Conservation (phyloP, 2,329 filamentous ascomycete genomes). For the Ascocoryne sarcoides region DNA sequence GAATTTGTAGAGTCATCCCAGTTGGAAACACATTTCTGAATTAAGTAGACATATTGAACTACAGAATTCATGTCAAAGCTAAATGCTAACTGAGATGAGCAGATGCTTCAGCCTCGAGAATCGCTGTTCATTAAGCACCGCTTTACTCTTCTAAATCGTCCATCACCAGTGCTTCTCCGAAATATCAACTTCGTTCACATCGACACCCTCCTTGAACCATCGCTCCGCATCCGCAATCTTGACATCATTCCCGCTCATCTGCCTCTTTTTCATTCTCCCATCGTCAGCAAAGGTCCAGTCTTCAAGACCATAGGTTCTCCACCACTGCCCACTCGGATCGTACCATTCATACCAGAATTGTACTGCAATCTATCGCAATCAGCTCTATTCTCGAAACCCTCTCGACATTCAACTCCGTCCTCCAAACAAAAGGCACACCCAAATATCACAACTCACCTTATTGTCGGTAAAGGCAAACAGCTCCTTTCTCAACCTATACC, state of each 20-base stretch:
- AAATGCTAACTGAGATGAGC: too few relatives aligned
- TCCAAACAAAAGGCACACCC: too few relatives aligned
- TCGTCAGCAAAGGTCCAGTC: constrained; percentile 68
- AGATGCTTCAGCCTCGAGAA: too few relatives aligned
- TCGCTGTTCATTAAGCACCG: too few relatives aligned
- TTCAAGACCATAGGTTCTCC: constrained; percentile 77
- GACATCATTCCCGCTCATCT: constrained; percentile 70
- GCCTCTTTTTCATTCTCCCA: constrained; percentile 63
- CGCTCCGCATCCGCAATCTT: constrained; percentile 51
- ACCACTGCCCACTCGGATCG: constrained; percentile 66
- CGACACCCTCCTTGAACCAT: constrained; percentile 62
- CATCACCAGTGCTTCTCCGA: constrained; percentile 56
- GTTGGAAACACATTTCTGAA: too few relatives aligned
- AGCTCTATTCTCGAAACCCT: neutral
- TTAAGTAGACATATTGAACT: too few relatives aligned
- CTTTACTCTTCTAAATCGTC: too few relatives aligned
- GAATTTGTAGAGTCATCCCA: too few relatives aligned
- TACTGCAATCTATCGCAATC: constrained; percentile 55
- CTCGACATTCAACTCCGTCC: neutral
- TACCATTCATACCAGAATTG: constrained; percentile 77
- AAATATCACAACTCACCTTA: constrained; percentile 38
- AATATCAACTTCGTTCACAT: constrained; percentile 60
- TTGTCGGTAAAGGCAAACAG: constrained; percentile 69
- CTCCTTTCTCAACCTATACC: constrained; percentile 72
- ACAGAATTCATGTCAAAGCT: too few relatives aligned